Evolutionary conservation across 345 rosid species (phyloP).

Genomic region (Raphanus sativus): DNA sequence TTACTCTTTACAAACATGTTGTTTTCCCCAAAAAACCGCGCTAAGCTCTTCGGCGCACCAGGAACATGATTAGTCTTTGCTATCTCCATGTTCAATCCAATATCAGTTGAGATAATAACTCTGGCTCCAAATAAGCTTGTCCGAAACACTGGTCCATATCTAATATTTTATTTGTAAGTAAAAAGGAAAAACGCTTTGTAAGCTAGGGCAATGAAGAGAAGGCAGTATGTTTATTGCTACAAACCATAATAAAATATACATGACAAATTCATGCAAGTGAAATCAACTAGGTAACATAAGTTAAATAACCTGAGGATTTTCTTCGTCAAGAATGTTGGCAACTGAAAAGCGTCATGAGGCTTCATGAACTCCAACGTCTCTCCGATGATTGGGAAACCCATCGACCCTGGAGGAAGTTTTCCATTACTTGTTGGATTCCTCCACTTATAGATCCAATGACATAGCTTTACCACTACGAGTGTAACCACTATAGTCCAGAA

Average conservation of each 20-base stretch:
- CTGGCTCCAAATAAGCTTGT: not conserved
- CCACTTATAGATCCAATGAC: constrained; percentile 17
- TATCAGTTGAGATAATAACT: not conserved
- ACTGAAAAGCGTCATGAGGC: not conserved
- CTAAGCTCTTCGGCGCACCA: not conserved
- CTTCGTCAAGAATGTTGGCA: not conserved
- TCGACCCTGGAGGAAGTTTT: constrained; percentile 27
- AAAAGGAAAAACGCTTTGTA: not conserved
- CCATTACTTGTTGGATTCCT: constrained; percentile 10
- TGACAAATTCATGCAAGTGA: not conserved
- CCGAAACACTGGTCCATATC: not conserved
- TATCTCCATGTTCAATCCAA: not conserved
- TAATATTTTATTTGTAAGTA: not conserved
- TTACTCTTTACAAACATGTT: not conserved
- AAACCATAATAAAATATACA: not conserved
- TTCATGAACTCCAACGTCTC: constrained; percentile 31
- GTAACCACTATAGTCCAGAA: constrained; percentile 3
- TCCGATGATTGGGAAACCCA: constrained; percentile 34
- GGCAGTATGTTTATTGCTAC: not conserved
- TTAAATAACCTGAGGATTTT: not conserved
- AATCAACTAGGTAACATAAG: not conserved
- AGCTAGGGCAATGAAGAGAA: not conserved
- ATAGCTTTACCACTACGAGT: constrained; percentile 7
- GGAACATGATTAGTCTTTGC: not conserved
- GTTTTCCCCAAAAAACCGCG: not conserved